Evolutionary conservation across 2,329 filamentous ascomycete genomes (phyloP).

Genomic region (Septoria petroselini): DNA sequence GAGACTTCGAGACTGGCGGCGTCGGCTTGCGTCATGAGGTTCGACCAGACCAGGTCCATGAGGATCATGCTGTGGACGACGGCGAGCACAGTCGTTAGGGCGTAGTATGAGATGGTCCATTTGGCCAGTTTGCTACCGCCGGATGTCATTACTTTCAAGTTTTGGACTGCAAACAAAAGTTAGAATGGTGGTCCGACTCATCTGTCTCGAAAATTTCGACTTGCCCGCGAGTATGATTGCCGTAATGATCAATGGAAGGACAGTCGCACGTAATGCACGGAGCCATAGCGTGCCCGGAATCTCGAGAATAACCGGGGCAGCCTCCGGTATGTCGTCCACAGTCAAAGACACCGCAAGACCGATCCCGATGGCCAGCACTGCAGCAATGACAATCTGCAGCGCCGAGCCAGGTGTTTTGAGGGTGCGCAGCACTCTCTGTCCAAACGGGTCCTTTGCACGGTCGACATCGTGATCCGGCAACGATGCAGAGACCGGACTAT

Average conservation of each 20-base stretch:
- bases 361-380: constrained; percentile 50
- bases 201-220: neutral
- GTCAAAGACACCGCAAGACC: constrained; percentile 47
- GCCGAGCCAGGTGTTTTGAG: constrained; percentile 47
- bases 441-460: constrained; percentile 11
- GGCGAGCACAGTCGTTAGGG: constrained; percentile 51
- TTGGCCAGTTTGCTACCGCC: constrained; percentile 47
- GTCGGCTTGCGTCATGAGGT: constrained; percentile 44
- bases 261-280: constrained; percentile 49
- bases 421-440: constrained; percentile 38
- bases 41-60: constrained; percentile 49
- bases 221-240: constrained; percentile 47
- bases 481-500: neutral
- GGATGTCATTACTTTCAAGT: constrained; percentile 48
- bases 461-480: constrained; percentile 1
- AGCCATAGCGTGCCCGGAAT: constrained; percentile 54
- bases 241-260: constrained; percentile 52
- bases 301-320: constrained; percentile 44
- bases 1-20: constrained; percentile 37
- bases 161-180: constrained; percentile 41
- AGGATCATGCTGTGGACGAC: constrained; percentile 50
- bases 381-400: constrained; percentile 51
- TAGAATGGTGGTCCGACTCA: neutral
- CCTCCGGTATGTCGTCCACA: constrained; percentile 45
- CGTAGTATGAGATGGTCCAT: constrained; percentile 52